These are phyloP conservation scores for Mucor racemosus DNA, from an alignment of 371 early-diverging fungal genomes.

Conservation along the genomic window DNA sequence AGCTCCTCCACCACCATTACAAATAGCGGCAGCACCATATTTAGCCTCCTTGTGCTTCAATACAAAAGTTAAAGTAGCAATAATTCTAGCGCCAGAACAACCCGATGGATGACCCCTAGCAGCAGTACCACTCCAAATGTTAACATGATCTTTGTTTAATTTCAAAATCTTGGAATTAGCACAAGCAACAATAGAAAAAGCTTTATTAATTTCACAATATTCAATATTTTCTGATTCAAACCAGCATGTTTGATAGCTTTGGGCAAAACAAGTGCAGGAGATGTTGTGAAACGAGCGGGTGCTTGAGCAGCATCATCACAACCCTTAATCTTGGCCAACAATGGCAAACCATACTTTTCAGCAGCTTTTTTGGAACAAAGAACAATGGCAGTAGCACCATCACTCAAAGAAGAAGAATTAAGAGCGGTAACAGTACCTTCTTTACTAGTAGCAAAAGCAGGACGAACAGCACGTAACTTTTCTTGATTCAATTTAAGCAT, in stretches of 20 bases:
- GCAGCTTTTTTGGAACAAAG: constrained; percentile 82
- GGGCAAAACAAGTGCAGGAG: constrained; percentile 91
- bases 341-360: constrained; percentile 72
- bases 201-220: constrained; percentile 96
- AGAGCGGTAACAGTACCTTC: constrained; percentile 95
- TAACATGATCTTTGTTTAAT: constrained; percentile 33
- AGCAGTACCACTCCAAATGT: constrained; percentile 95
- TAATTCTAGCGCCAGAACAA: constrained; percentile 94
- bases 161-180: constrained; percentile 86
- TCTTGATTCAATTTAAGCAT: constrained; percentile 67
- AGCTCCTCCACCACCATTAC: constrained; percentile 97
- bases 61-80: constrained; percentile 82
- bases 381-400: constrained; percentile 95
- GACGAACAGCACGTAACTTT: constrained; percentile 86
- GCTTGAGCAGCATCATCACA: constrained; percentile 80
- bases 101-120: constrained; percentile 98
- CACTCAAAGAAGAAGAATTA: constrained; percentile 92
- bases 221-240: constrained; percentile 69
- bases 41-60: constrained; percentile 72
- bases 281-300: constrained; percentile 90
- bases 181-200: constrained; percentile 94
- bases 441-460: constrained; percentile 80
- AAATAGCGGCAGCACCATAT: constrained; percentile 90
- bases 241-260: constrained; percentile 88
- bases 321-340: constrained; percentile 74